These are phyloP conservation scores for Blastobotrys indianensis DNA, from an alignment of 1,139 yeast genomes.

Conservation along the genomic window DNA sequence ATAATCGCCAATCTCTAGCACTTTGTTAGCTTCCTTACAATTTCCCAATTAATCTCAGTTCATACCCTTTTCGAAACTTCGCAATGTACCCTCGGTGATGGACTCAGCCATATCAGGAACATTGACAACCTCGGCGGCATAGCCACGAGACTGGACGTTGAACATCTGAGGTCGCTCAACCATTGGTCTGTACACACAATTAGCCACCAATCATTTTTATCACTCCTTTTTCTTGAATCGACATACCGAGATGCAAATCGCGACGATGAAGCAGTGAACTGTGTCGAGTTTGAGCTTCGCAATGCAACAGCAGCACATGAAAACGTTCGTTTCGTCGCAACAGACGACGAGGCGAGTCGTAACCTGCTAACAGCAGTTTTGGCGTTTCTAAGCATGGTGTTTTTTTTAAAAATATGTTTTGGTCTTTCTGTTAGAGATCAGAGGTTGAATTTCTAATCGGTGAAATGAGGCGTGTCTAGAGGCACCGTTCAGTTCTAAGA, in stretches of 20 bases:
- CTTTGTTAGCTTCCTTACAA: slow-evolving; percentile 30
- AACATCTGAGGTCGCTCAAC: slow-evolving; percentile 4
- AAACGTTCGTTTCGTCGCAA: slow-evolving; percentile 7
- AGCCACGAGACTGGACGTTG: slow-evolving; percentile 7
- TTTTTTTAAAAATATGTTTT: too few species aligned
- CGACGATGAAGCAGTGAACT: not conserved
- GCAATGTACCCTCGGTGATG: slow-evolving; percentile 91
- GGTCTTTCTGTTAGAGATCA: too few species aligned
- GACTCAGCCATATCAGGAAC: slow-evolving; percentile 99
- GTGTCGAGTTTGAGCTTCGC: not conserved
- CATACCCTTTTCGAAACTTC: slow-evolving; percentile 52
- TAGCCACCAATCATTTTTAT: not conserved
- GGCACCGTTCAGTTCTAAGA: too few species aligned
- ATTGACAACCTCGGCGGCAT: slow-evolving; percentile 47
- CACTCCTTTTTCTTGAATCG: not conserved
- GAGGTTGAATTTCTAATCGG: too few species aligned
- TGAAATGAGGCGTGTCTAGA: too few species aligned
- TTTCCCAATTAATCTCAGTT: not conserved
- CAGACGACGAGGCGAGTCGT: slow-evolving; percentile 1
- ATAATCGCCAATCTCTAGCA: slow-evolving; percentile 75
- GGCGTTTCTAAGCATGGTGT: slow-evolving; percentile 8
- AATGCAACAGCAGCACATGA: slow-evolving; percentile 5
- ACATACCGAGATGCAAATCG: slow-evolving; percentile 3
- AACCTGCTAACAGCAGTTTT: slow-evolving; percentile 5
- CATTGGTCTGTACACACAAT: slow-evolving; percentile 6